A percentile compares a stretch with the other conserved stretches of the same genome.
phyloP scores from a whole-genome alignment of 148 eudicot species.

The Camellia lanceoleosa region DNA sequence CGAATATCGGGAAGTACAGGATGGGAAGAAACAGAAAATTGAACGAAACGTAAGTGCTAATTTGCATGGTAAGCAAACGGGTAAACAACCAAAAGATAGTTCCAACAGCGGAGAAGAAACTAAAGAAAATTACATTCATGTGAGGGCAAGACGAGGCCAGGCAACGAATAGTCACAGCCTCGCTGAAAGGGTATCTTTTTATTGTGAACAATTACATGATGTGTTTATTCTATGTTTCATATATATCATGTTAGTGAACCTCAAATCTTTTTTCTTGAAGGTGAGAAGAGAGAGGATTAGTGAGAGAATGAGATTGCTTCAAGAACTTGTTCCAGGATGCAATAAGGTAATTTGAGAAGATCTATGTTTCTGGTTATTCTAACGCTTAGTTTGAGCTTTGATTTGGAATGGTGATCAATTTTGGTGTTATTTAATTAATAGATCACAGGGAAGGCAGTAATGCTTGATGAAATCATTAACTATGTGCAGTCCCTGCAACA shows the following conservation, averaged over 20 bases:
- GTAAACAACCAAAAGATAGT: conserved; percentile 60
- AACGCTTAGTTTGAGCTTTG: background rate
- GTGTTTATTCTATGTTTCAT: background rate
- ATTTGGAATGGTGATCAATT: background rate
- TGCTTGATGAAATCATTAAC: conserved; percentile 97
- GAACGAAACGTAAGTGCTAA: conserved; percentile 33
- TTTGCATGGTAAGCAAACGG: conserved; percentile 45
- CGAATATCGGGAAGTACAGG: conserved; percentile 43
- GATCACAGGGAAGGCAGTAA: conserved; percentile 97
- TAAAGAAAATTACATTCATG: conserved; percentile 79
- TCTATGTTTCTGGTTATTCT: background rate
- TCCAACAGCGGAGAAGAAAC: conserved; percentile 51
- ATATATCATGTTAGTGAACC: background rate
- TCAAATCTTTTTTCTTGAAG: conserved; percentile 30
- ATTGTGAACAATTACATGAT: background rate
- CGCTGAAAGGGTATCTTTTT: conserved; percentile 75
- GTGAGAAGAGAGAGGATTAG: conserved; percentile 92
- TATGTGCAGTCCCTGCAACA: conserved; percentile 94
- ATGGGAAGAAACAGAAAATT: conserved; percentile 51
- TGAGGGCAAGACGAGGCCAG: conserved; percentile 97
- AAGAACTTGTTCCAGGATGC: conserved; percentile 98
- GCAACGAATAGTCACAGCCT: conserved; percentile 98
- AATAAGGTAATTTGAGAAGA: conserved; percentile 58
- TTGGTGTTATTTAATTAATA: conserved; percentile 15
- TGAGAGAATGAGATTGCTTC: conserved; percentile 95